Percentiles rank a stretch among this genome's conserved stretches.
phyloP scores from a whole-genome alignment of 140 eudicot species.

The Senecio squalidus region DNA sequence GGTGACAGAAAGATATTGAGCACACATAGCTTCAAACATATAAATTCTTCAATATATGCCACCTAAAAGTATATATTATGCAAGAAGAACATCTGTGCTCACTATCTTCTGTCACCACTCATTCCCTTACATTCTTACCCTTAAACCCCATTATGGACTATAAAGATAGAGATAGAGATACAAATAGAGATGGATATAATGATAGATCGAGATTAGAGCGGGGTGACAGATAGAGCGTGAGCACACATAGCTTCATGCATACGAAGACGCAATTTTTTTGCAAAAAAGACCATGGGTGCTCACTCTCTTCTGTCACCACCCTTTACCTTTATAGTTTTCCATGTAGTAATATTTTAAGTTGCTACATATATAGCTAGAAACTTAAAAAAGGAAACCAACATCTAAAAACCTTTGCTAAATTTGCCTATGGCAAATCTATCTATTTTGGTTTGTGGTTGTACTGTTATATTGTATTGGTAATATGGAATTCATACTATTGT shows the following conservation, averaged over 20 bases:
- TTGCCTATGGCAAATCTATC: not conserved
- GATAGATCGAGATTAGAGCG: not conserved
- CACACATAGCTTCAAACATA: slow-evolving; percentile 8
- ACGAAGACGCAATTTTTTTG: not conserved
- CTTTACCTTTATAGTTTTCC: slow-evolving; percentile 17
- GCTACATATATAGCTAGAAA: not conserved
- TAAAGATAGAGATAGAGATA: slow-evolving; percentile 1
- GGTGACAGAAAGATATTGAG: slow-evolving; percentile 3
- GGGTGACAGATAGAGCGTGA: slow-evolving; percentile 14
- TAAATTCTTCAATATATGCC: not conserved
- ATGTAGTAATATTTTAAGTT: not conserved
- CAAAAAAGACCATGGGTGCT: slow-evolving; percentile 21
- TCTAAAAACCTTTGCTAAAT: slow-evolving; percentile 2
- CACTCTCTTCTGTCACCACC: slow-evolving; percentile 38
- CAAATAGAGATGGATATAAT: not conserved
- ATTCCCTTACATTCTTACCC: slow-evolving; percentile 2
- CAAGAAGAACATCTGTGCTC: not conserved
- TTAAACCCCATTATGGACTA: no score
- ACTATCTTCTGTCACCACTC: slow-evolving; percentile 32
- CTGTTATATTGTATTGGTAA: slow-evolving; percentile 35
- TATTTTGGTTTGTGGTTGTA: slow-evolving; percentile 18
- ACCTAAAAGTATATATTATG: no score
- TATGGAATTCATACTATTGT: slow-evolving; percentile 3
- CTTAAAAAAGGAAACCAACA: slow-evolving; percentile 7
- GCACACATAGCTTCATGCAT: slow-evolving; percentile 15